Evolutionary conservation across 208 protist genomes (phyloP).

Genomic region (Strigomonas culicis): DNA sequence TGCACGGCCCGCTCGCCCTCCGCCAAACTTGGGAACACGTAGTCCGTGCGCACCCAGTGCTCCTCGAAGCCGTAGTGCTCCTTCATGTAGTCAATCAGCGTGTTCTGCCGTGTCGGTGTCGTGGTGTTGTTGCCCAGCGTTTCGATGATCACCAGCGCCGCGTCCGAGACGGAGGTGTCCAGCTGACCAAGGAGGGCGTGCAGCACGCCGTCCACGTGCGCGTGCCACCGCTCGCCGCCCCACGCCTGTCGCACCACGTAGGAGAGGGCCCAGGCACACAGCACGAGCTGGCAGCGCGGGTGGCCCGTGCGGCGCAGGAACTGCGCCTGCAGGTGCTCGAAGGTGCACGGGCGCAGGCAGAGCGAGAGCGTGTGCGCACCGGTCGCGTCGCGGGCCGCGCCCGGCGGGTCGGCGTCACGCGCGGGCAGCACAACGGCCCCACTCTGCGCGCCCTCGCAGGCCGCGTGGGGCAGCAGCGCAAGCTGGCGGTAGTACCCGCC

Average conservation of each 20-base stretch:
- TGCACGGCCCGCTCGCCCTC: conserved; percentile 57
- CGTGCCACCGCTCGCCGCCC: conserved; percentile 64
- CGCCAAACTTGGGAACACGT: conserved; percentile 45
- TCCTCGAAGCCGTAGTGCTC: conserved; percentile 46
- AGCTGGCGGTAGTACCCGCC: not conserved
- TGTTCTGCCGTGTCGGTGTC: conserved; percentile 64
- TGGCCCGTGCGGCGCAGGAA: conserved; percentile 36
- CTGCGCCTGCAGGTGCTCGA: conserved; percentile 34
- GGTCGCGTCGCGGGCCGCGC: not conserved
- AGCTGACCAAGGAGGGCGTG: conserved; percentile 28
- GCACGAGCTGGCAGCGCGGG: conserved; percentile 40
- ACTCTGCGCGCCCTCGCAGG: not conserved
- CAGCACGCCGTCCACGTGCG: conserved; percentile 44
- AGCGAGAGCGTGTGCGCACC: conserved; percentile 18
- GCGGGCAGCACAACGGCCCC: too few species aligned
- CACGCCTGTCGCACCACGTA: conserved; percentile 80
- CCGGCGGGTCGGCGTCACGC: not conserved
- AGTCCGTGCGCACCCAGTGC: conserved; percentile 79
- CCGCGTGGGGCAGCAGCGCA: not conserved
- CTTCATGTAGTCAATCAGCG: conserved; percentile 55
- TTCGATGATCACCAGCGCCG: conserved; percentile 70
- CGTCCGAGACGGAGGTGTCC: conserved; percentile 28
- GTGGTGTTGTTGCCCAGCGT: conserved; percentile 63
- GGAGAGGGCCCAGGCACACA: conserved; percentile 84
- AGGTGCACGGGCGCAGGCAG: conserved; percentile 46